A percentile compares a stretch with the other conserved stretches of the same genome.
phyloP scores from a whole-genome alignment of 257 asterid species.

The Salvia splendens region DNA sequence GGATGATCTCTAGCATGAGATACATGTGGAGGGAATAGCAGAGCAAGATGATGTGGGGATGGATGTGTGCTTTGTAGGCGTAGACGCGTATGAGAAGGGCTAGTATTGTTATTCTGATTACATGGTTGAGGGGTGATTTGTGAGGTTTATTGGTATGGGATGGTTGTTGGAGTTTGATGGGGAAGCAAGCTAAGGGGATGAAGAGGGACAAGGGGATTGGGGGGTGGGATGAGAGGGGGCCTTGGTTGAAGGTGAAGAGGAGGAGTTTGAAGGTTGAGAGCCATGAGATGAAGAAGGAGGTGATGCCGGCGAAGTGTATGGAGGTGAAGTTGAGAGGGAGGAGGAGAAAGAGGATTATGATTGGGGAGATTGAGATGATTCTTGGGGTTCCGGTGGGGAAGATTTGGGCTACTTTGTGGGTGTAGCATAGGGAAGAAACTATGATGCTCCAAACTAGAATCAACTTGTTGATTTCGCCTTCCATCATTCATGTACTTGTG shows the following conservation, averaged over 20 bases:
- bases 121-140: conserved; percentile 27
- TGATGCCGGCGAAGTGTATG: conserved; percentile 47
- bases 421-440: conserved; percentile 44
- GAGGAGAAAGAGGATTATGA: conserved; percentile 40
- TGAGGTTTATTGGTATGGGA: neutral
- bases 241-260: conserved; percentile 48
- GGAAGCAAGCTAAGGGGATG: conserved; percentile 56
- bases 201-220: conserved; percentile 40
- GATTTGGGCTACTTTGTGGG: conserved; percentile 38
- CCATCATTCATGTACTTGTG: conserved; percentile 34
- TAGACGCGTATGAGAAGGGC: conserved; percentile 32
- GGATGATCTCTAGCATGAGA: conserved; percentile 41
- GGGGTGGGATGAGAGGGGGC: conserved; percentile 45
- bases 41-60: conserved; percentile 33
- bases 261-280: conserved; percentile 54
- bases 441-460: conserved; percentile 50
- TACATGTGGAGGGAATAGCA: conserved; percentile 48
- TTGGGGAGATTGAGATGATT: conserved; percentile 44
- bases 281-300: conserved; percentile 63
- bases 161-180: conserved; percentile 41
- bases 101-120: conserved; percentile 28
- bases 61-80: conserved; percentile 29
- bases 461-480: conserved; percentile 56
- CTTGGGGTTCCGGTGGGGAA: conserved; percentile 38
- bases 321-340: conserved; percentile 58